Conservation (phyloP, 2,329 filamentous ascomycete species). For the Penicillium crustosum region DNA sequence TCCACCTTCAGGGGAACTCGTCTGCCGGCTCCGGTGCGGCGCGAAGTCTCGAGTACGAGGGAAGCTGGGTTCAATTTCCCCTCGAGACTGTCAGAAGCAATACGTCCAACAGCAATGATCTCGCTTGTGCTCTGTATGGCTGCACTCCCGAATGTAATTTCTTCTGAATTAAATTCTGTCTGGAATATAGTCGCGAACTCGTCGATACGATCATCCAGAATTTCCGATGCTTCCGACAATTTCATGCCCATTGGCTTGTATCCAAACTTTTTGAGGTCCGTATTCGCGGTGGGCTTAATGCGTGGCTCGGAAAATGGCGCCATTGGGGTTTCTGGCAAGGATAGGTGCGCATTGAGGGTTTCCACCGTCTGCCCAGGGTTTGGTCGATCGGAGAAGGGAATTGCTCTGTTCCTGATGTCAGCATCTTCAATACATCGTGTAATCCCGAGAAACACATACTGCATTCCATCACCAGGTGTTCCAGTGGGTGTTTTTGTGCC, state of each 20-base stretch:
- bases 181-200: constrained; percentile 76
- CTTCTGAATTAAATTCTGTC: constrained; percentile 72
- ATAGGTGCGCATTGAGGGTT: constrained; percentile 74
- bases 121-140: constrained; percentile 80
- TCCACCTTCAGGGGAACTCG: constrained; percentile 78
- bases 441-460: constrained; percentile 35
- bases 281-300: constrained; percentile 80
- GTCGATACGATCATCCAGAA: constrained; percentile 92
- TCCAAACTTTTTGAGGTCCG: constrained; percentile 83
- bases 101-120: constrained; percentile 85
- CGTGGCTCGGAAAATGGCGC: constrained; percentile 72
- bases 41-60: constrained; percentile 82
- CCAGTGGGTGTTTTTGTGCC: constrained; percentile 39
- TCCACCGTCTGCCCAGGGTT: constrained; percentile 82
- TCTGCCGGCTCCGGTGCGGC: constrained; percentile 77
- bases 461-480: constrained; percentile 32
- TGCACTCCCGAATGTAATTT: constrained; percentile 81
- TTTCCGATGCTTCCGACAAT: constrained; percentile 84
- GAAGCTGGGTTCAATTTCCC: constrained; percentile 84
- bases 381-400: constrained; percentile 70
- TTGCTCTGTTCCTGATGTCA: constrained; percentile 43
- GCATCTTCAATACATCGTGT: neutral
- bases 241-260: constrained; percentile 97
- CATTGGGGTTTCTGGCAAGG: constrained; percentile 65
- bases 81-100: constrained; percentile 81